Conservation (phyloP, 1,139 yeast species). For the Waltiozyma sp. region DNA sequence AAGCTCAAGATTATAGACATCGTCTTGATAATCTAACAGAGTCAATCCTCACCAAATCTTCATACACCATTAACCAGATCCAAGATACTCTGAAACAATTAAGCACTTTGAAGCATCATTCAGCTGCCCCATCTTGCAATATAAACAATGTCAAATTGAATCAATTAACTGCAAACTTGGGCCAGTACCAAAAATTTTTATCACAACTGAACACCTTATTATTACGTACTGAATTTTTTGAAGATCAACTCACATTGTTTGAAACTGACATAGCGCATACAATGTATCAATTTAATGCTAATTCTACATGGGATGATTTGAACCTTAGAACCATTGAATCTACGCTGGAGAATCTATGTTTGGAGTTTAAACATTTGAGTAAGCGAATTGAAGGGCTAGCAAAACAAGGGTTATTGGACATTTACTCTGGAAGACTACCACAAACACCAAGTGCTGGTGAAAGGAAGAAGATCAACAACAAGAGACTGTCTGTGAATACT, state of each 20-base stretch:
- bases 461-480: constrained; percentile 1
- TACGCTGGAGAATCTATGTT: constrained; percentile 36
- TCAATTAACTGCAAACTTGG: constrained; percentile 7
- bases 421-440: constrained; percentile 1
- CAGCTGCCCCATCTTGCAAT: constrained; percentile 9
- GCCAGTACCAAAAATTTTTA: constrained; percentile 13
- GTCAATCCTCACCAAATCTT: constrained; percentile 13
- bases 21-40: constrained; percentile 13
- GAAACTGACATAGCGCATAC: constrained; percentile 19
- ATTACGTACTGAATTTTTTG: constrained; percentile 28
- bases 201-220: constrained; percentile 24
- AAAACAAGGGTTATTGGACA: background rate
- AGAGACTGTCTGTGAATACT: background rate
- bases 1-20: constrained; percentile 4
- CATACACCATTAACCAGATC: constrained; percentile 10
- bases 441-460: constrained; percentile 1
- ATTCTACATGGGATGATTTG: constrained; percentile 21
- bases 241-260: constrained; percentile 25
- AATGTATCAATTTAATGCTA: constrained; percentile 1
- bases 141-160: constrained; percentile 6
- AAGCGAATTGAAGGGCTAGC: constrained; percentile 9
- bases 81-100: constrained; percentile 15
- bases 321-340: constrained; percentile 34
- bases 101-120: constrained; percentile 9
- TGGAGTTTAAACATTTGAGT: constrained; percentile 34